Conservation (phyloP, 768 basidiomycete genomes). For the Pleurotus citrinopileatus region DNA sequence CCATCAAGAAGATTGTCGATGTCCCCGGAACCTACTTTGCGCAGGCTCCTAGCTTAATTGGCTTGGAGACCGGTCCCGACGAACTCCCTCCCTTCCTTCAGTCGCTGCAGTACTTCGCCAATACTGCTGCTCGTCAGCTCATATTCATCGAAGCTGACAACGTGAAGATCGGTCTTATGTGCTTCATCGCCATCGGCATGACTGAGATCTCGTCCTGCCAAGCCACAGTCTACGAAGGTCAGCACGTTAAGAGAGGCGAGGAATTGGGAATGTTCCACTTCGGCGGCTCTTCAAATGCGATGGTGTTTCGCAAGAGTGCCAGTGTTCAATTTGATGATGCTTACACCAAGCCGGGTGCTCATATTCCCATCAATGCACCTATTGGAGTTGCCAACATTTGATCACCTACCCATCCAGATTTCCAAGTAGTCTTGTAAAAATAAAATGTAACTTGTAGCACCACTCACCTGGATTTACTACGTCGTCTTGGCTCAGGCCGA, state of each 20-base stretch:
- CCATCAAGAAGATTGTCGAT: constrained; percentile 33
- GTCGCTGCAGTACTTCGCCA: constrained; percentile 39
- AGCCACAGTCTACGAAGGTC: constrained; percentile 42
- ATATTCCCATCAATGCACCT: no score
- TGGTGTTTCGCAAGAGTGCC: no score
- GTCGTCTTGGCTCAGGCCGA: no score
- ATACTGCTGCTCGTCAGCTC: constrained; percentile 45
- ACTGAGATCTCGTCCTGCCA: constrained; percentile 62
- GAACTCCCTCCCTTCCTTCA: constrained; percentile 14
- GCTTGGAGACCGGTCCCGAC: constrained; percentile 2
- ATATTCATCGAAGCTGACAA: constrained; percentile 56
- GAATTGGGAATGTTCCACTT: constrained; percentile 64
- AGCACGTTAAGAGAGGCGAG: constrained; percentile 49
- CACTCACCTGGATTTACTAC: no score
- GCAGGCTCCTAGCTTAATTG: no score
- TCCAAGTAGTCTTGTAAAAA: no score
- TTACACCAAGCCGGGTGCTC: no score
- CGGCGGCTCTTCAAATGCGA: no score
- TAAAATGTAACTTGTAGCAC: no score
- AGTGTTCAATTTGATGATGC: no score
- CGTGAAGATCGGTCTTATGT: constrained; percentile 52
- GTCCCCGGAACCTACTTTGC: constrained; percentile 53
- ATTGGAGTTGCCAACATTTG: no score
- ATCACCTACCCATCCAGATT: no score
- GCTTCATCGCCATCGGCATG: constrained; percentile 59